A percentile compares a stretch with the other conserved stretches of the same genome.
Conservation (phyloP, 306 rosid species). For the Cucumis cinereus region DNA sequence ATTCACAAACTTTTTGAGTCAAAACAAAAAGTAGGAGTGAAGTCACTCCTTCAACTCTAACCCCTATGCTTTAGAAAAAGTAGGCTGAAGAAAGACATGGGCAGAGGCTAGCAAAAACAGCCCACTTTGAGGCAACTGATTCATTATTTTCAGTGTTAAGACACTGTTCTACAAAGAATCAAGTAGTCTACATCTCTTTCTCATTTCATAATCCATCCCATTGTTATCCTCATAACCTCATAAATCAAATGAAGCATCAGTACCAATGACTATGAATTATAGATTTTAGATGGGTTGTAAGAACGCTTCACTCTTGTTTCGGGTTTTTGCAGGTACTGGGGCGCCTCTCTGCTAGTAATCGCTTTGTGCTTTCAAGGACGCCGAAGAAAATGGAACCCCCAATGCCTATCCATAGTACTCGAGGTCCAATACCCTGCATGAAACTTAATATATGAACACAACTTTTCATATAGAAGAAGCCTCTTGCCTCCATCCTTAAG, state of each 20-base stretch:
- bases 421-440: constrained; percentile 44
- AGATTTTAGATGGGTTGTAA: not conserved
- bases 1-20: no score
- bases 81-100: not conserved
- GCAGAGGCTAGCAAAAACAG: not conserved
- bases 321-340: constrained; percentile 13
- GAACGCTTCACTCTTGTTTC: constrained; percentile 14
- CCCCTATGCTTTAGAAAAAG: no score
- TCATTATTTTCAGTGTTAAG: not conserved
- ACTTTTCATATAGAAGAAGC: not conserved
- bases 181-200: not conserved
- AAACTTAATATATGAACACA: not conserved
- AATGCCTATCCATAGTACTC: constrained; percentile 46
- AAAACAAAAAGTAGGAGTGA: no score
- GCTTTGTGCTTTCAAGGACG: constrained; percentile 39
- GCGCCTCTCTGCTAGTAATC: constrained; percentile 26
- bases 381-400: constrained; percentile 43
- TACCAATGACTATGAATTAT: not conserved
- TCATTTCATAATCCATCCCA: not conserved
- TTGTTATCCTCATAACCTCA: not conserved
- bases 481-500: not conserved
- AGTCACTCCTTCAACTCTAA: no score
- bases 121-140: not conserved
- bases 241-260: not conserved
- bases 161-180: constrained; percentile 11